Base-by-base conservation (phyloP, 257 asterid genomes). In the Solanum rostratum region DNA sequence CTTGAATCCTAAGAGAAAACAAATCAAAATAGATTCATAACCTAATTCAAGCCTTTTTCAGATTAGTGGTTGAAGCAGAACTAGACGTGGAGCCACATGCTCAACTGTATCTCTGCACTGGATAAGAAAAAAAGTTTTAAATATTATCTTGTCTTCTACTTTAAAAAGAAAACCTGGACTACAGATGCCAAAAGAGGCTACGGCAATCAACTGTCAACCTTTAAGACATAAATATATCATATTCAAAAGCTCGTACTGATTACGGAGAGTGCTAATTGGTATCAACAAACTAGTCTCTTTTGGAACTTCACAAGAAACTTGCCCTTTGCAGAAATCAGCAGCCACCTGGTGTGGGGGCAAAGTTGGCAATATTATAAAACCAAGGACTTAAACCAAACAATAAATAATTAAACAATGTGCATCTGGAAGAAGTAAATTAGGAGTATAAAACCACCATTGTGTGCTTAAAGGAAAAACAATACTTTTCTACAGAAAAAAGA, bases 1-100 rank as follows among this genome's bases (percentile, higher is more conserved):
- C 99, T 92, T 95, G 88, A 88, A 96, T 91, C 85, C 99, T 95
- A 87, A 57, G 85, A 84, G 41, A 45, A 37, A 60, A 80, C 37
- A 18, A 81, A 83, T 29, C 19, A 66, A 65, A 15, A 37, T 59
- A 83, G 82, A 71, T 79, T n/a, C 71, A 39, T 37, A 87, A 30
- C 62, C 80, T 19, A 49, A 83, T 57, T 81, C 46, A 57, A 70
- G 46, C 65, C 81, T 83, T 63, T 86, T 83, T 70, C 22, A 81
- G 45, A 55, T 27, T 30, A 46, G 43, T 55, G 24, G 22, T 29
- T 57, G 73, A 57, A 81, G 74, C 74, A 43, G 29, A 69, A 69
- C 29, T 39, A 69, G 29, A 69, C 29, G 5, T 37, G 27, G 50
- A 69, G 50, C 15, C 24, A 37, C 29, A 37, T 69, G 29, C 10